phyloP scores from a whole-genome alignment of 2,329 filamentous ascomycete genomes.

The Chrysoporthe puriensis region DNA sequence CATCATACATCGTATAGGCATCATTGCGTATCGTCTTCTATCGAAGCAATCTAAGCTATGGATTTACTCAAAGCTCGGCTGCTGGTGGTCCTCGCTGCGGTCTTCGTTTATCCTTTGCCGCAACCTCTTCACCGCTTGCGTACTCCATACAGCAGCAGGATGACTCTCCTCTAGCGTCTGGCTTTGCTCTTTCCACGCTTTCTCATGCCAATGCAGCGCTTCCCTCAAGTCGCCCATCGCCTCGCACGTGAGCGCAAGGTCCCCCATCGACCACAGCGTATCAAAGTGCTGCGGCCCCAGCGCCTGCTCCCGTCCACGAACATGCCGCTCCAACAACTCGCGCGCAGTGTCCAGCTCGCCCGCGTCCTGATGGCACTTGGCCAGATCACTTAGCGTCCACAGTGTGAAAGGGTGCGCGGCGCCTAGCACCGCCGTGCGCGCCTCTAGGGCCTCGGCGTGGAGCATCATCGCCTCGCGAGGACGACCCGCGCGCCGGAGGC shows the following conservation, averaged over 20 bases:
- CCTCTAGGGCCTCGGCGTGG: not conserved
- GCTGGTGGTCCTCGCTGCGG: too few species aligned
- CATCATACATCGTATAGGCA: too few species aligned
- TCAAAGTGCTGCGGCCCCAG: not conserved
- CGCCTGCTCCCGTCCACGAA: not conserved
- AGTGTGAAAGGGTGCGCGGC: not conserved
- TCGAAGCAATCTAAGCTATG: not conserved
- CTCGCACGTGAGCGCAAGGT: not conserved
- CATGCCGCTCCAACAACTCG: not conserved
- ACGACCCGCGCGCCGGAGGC: not conserved
- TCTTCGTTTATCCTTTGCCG: not conserved
- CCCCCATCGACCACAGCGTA: constrained; percentile 5
- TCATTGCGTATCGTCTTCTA: not conserved
- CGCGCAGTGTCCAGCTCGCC: not conserved
- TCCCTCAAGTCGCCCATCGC: not conserved
- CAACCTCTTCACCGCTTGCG: not conserved
- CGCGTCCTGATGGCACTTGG: not conserved
- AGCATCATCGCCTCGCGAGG: not conserved
- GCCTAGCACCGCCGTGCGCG: not conserved
- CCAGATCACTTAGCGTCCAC: not conserved
- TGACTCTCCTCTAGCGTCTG: not conserved
- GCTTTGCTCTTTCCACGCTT: not conserved
- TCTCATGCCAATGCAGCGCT: not conserved
- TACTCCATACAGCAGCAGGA: not conserved
- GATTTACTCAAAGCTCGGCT: not conserved